A percentile compares a stretch with the other conserved stretches of the same genome.
These are phyloP conservation scores for Eucommia ulmoides DNA, from an alignment of 257 asterid genomes.

Conservation along the genomic window DNA sequence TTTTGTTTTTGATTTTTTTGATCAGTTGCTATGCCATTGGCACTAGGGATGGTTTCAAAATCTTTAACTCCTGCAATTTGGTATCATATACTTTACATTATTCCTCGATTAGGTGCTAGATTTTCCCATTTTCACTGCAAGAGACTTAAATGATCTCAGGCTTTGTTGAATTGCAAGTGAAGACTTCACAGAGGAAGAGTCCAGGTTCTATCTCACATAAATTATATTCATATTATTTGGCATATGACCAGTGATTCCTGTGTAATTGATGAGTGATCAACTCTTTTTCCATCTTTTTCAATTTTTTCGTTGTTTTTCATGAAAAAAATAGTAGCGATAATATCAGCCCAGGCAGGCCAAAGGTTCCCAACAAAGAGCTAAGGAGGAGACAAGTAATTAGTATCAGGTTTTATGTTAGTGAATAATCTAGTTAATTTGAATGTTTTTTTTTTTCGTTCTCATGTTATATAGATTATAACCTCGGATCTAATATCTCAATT, in stretches of 20 bases:
- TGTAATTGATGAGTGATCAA: slow-evolving; percentile 1
- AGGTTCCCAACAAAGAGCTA: slow-evolving; percentile 77
- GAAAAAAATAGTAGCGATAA: slow-evolving; percentile 42
- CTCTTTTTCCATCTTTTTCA: slow-evolving; percentile 8
- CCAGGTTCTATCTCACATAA: slow-evolving; percentile 47
- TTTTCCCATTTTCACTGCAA: too few species aligned
- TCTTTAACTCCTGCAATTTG: too few species aligned
- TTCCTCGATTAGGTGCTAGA: too few species aligned
- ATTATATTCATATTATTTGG: slow-evolving; percentile 3
- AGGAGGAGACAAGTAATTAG: slow-evolving; percentile 98
- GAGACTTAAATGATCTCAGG: too few species aligned
- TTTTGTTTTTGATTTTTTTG: too few species aligned
- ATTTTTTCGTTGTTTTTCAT: slow-evolving; percentile 9
- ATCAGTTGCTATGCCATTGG: too few species aligned
- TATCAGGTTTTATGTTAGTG: too few species aligned
- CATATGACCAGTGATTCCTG: slow-evolving; percentile 1
- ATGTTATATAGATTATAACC: slow-evolving; percentile 49
- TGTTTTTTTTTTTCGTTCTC: slow-evolving; percentile 3
- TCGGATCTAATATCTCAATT: slow-evolving; percentile 77
- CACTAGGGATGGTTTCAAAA: too few species aligned
- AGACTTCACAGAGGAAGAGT: slow-evolving; percentile 84
- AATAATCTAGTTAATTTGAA: too few species aligned
- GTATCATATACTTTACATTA: too few species aligned
- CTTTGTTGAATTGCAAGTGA: too few species aligned
- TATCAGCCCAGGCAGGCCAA: slow-evolving; percentile 52